Evolutionary conservation across 371 early-diverging fungal species (phyloP).

Genomic region (Rhizopus sp.): DNA sequence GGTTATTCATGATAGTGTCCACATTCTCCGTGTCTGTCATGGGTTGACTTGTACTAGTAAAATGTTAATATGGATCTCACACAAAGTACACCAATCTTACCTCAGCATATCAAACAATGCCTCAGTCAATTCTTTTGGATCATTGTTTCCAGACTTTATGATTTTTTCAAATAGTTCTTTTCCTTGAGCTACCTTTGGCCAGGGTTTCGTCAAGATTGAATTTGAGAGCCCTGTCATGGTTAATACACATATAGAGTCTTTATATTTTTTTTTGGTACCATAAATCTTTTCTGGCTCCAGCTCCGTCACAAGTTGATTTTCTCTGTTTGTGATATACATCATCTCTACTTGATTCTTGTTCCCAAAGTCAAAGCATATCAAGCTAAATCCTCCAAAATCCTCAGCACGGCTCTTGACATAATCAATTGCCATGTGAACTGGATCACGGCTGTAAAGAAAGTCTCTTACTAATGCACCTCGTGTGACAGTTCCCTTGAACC

Average conservation of each 20-base stretch:
- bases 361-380: constrained; percentile 50
- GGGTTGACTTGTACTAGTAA: constrained; percentile 21
- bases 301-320: constrained; percentile 19
- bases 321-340: constrained; percentile 47
- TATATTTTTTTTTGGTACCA: constrained; percentile 24
- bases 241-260: background rate
- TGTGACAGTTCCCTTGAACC: constrained; percentile 41
- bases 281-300: constrained; percentile 34
- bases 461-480: constrained; percentile 58
- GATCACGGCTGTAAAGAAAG: constrained; percentile 25
- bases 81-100: constrained; percentile 15
- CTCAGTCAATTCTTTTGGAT: constrained; percentile 40
- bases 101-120: constrained; percentile 47
- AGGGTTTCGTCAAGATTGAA: constrained; percentile 46
- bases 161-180: constrained; percentile 30
- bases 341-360: constrained; percentile 27
- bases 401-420: constrained; percentile 21
- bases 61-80: background rate
- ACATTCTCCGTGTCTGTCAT: constrained; percentile 16
- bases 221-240: constrained; percentile 48
- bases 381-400: constrained; percentile 55
- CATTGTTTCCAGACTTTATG: constrained; percentile 17
- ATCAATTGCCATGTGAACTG: constrained; percentile 29
- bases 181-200: constrained; percentile 57
- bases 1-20: constrained; percentile 20